Base-by-base conservation (phyloP, 345 rosid genomes). In the Populus simonii region DNA sequence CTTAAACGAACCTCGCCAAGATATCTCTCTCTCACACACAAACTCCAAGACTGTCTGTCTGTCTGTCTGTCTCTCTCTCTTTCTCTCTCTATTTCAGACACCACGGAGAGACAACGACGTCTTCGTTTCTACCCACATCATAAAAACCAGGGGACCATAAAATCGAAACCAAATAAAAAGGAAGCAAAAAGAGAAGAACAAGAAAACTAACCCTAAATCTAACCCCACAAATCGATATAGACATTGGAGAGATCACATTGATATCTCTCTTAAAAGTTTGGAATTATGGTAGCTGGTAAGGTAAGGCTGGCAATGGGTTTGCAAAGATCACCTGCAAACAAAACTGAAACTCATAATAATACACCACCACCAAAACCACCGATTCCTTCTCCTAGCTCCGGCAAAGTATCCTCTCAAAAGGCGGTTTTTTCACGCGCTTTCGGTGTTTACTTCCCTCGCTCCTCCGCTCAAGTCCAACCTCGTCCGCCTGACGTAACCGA, bases 381-480 rank as follows among this genome's bases (percentile, higher is more conserved):
- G 0, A 76, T 78, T 29, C 85, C 89, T 11, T 84, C 90, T 0
- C 84, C 91, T 15, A 74, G 79, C 78, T 75, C 86, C 81, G 78
- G 7, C 63, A 83, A 74, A 43, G 27, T 22, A 55, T 66, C 81
- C 25, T 74, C 89, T 43, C 87, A 81, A 29, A 90, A 88, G 75
- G 68, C 90, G 0, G 82, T 83, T 0, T 92, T 92, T 75, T 83
- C 95, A 0, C 95, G 97, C 33, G 89, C 97, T 16, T 86, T 93
- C 63, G 96, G 97, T 3, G 93, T 84, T 59, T 94, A 93, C 85
- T 94, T 96, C 90, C 99, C 99, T 8, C 97, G 98, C 68, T 82
- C 99, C 70, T 93, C 98, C 7, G 93, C 98, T 15, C 98, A 96
- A 78, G 98, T 96, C 68, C 99, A 93, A 91, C 97, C 97, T 53